phyloP scores from a whole-genome alignment of 306 rosid genomes.

The Begonia peltatifolia region DNA sequence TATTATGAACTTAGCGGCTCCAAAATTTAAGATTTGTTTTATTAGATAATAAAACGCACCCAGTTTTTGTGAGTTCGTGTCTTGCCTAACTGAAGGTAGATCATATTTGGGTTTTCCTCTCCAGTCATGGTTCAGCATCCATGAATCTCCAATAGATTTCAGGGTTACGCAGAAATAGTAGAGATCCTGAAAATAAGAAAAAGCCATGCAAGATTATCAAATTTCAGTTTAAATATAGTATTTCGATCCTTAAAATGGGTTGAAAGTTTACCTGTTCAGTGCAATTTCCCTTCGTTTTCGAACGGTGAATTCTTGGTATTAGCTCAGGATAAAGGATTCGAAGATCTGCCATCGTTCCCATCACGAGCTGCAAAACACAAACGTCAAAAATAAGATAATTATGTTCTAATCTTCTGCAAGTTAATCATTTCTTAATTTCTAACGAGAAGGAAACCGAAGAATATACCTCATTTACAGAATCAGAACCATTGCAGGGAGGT shows the following conservation, averaged over 20 bases:
- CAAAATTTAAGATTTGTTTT: too few relatives aligned
- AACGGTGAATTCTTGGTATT: conserved; percentile 17
- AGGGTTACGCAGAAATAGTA: conserved; percentile 30
- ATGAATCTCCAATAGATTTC: conserved; percentile 49
- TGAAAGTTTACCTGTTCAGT: conserved; percentile 22
- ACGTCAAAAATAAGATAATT: too few relatives aligned
- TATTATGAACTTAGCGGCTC: too few relatives aligned
- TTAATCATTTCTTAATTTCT: too few relatives aligned
- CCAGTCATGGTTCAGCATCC: conserved; percentile 31
- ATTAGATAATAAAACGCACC: conserved; percentile 23
- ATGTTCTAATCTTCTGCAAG: too few relatives aligned
- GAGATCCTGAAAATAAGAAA: conserved; percentile 24
- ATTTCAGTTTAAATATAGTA: too few relatives aligned
- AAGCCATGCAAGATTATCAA: neutral
- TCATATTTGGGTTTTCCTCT: conserved; percentile 17
- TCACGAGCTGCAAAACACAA: conserved; percentile 25
- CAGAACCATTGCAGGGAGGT: conserved; percentile 29
- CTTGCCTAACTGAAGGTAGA: conserved; percentile 26
- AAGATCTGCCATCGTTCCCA: conserved; percentile 43
- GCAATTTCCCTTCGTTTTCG: conserved; percentile 24
- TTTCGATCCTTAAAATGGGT: too few relatives aligned
- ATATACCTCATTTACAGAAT: conserved; percentile 35
- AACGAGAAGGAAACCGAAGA: too few relatives aligned
- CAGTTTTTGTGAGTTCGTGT: conserved; percentile 19
- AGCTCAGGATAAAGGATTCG: conserved; percentile 39